Evolutionary conservation across 805 yeast species (phyloP), one percentile per base, ranked within the genome.

Genomic region (Starmerella roubikii): DNA sequence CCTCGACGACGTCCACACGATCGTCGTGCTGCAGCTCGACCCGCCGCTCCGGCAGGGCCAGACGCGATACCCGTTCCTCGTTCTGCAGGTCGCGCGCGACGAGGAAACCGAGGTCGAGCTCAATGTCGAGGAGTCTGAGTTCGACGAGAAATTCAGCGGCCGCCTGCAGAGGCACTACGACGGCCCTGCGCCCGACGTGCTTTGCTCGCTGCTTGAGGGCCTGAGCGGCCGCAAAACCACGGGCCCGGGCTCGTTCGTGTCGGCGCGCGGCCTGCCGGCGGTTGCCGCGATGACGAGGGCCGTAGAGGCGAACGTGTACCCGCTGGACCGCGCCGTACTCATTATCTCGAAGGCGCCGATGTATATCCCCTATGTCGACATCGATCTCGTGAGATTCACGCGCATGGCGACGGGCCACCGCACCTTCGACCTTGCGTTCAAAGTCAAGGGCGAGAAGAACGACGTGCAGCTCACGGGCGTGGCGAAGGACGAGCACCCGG

Each of bases 41-140:
- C 98, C 98, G 20, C 98, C 99, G 2, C 66, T 91, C 48, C 76
- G 97, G 58, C 99, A 91, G 63, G 99, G 99, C 40, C 97, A 91
- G 63, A 91, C 98, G 0, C 74, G 94, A 44, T 88, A 91, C 54
- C 93, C 95, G 30, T 91, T 83, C 58, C 65, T 91, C 56, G 88
- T 85, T 12, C 62, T 88, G 58, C 98, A 91, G 62, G 83, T 91
- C 55, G 72, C 78, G 44, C 74, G 76, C 39, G 94, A 85, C 47
- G 98, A 91, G 59, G 94, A 82, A 55, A 72, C 83, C 35, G 95
- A 85, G 58, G 77, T 88, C 28, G 94, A 84, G 54, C 67, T 91
- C 52, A 86, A 91, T 55, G 58, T 91, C 17, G 76, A 76, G 29
- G 94, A 86, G 32, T 82, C 72, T 31, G 95, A 82, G 52, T 85